Percentiles rank a stretch among this genome's conserved stretches.
phyloP scores from a whole-genome alignment of 1,284 basidiomycete genomes.

The Porogramme epimiltina region DNA sequence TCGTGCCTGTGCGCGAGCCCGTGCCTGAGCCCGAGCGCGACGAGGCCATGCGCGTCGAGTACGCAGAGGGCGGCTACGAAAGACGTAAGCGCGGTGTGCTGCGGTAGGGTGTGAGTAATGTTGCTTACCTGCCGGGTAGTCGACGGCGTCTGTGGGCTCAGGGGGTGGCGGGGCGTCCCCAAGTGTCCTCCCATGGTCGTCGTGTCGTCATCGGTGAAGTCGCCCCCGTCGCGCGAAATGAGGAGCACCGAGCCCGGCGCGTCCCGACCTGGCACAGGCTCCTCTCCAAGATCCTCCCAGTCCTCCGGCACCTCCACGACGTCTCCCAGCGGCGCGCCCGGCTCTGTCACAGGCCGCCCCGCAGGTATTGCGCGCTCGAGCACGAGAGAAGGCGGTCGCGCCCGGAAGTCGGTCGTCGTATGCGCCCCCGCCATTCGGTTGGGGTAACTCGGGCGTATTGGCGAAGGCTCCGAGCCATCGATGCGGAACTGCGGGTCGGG shows the following conservation, averaged over 20 bases:
- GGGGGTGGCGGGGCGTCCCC: background rate
- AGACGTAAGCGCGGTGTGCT: background rate
- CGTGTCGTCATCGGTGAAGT: conserved; percentile 16
- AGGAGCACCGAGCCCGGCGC: conserved; percentile 16
- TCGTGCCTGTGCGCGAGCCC: background rate
- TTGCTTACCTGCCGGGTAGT: conserved; percentile 7
- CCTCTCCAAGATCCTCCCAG: too few species aligned
- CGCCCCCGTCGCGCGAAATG: conserved; percentile 23
- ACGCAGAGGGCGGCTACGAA: conserved; percentile 1
- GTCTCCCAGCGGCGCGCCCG: background rate
- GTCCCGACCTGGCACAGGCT: too few species aligned
- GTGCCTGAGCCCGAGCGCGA: background rate
- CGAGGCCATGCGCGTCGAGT: background rate
- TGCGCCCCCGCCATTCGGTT: too few species aligned
- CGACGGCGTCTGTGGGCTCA: conserved; percentile 5
- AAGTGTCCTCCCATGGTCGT: conserved; percentile 3
- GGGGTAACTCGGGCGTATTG: background rate
- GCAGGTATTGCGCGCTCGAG: background rate
- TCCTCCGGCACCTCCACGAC: too few species aligned
- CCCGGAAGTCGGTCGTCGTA: background rate
- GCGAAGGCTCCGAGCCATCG: conserved; percentile 13
- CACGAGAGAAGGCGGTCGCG: too few species aligned
- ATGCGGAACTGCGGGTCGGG: conserved; percentile 17
- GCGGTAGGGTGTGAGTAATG: background rate
- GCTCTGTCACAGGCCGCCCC: background rate